A percentile compares a stretch with the other conserved stretches of the same genome.
Evolutionary conservation across 1,284 basidiomycete species (phyloP).

Genomic region (Anthracocystis setariae): DNA sequence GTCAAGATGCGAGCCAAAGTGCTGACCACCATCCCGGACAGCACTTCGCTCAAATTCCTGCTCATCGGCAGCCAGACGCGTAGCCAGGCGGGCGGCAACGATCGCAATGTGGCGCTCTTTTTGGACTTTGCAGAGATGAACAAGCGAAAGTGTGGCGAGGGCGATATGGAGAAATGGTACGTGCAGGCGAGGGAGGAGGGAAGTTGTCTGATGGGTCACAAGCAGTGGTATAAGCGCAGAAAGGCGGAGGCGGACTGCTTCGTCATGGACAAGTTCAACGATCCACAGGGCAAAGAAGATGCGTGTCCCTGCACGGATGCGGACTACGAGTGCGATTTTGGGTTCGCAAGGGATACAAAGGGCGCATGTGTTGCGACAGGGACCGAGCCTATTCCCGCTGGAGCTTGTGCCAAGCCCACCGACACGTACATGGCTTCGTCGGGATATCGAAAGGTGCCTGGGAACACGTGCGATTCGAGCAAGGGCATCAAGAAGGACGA

Average conservation of each 20-base stretch:
- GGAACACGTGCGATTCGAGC: conserved; percentile 81
- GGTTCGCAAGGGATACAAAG: conserved; percentile 78
- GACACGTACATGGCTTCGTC: conserved; percentile 84
- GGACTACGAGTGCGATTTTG: conserved; percentile 96
- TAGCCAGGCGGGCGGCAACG: conserved; percentile 72
- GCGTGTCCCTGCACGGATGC: conserved; percentile 83
- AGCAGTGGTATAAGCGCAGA: conserved; percentile 93
- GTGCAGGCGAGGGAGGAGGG: conserved; percentile 75
- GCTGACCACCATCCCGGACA: conserved; percentile 88
- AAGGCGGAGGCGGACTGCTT: conserved; percentile 87
- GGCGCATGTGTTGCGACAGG: conserved; percentile 80
- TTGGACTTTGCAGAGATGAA: conserved; percentile 84
- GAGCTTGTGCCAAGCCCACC: conserved; percentile 74
- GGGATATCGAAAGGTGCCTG: conserved; percentile 90
- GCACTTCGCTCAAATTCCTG: conserved; percentile 90
- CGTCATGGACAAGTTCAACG: conserved; percentile 80
- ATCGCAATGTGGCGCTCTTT: conserved; percentile 78
- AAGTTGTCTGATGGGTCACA: conserved; percentile 92
- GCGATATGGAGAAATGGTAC: conserved; percentile 90
- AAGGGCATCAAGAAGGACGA: conserved; percentile 77
- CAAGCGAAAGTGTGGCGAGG: conserved; percentile 76
- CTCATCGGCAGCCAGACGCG: conserved; percentile 82
- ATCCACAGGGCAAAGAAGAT: conserved; percentile 75
- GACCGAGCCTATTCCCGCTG: conserved; percentile 84
- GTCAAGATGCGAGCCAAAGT: conserved; percentile 78